Evolutionary conservation across 768 basidiomycete genomes (phyloP).

Genomic region (Scleroderma citrinum): DNA sequence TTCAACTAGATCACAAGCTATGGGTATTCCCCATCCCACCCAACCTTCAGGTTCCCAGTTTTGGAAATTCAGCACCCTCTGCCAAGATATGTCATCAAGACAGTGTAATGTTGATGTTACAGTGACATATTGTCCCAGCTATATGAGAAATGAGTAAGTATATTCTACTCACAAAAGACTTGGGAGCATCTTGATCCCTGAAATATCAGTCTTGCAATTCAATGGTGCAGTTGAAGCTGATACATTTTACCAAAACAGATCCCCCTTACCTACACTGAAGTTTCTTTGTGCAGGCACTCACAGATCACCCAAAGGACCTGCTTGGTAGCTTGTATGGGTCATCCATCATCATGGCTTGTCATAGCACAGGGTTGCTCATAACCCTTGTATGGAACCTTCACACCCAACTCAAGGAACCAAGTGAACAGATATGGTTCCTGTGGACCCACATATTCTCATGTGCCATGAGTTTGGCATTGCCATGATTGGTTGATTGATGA

Average conservation of each 20-base stretch:
- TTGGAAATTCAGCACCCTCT: no score
- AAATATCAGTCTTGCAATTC: no score
- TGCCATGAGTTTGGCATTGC: conserved; percentile 39
- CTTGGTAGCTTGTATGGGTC: no score
- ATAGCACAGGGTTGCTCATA: conserved; percentile 65
- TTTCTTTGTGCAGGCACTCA: conserved; percentile 69
- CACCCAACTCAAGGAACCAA: conserved; percentile 55
- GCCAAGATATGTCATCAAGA: no score
- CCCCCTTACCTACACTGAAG: conserved; percentile 66
- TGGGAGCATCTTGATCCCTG: no score
- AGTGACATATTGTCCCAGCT: no score
- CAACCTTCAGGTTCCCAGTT: conserved; percentile 63
- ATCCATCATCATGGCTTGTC: conserved; percentile 68
- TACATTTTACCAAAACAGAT: conserved; percentile 33
- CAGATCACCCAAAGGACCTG: conserved; percentile 69
- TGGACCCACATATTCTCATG: conserved; percentile 52
- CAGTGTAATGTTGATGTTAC: no score
- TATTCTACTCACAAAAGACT: no score
- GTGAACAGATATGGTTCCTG: conserved; percentile 58
- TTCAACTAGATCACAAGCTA: conserved; percentile 63
- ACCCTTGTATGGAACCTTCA: conserved; percentile 66
- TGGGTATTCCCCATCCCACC: conserved; percentile 63
- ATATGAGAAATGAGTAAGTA: no score
- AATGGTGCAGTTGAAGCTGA: conserved; percentile 9
- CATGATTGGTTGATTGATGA: background rate